Conservation (phyloP, 1,284 basidiomycete species). For the Ustilago cynodontis region DNA sequence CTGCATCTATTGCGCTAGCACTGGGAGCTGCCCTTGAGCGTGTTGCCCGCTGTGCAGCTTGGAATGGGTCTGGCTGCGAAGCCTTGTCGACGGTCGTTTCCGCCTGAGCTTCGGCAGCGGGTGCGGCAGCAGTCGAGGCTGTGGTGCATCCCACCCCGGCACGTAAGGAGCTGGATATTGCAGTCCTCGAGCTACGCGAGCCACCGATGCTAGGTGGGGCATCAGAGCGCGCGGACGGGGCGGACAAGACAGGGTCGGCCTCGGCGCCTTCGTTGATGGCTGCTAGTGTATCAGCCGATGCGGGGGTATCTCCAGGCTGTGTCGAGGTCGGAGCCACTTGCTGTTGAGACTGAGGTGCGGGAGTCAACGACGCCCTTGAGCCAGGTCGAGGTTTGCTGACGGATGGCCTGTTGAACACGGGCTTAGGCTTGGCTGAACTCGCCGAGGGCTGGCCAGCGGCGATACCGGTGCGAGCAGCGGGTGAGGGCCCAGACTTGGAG, state of each 20-base stretch:
- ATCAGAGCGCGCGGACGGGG: conserved; percentile 4
- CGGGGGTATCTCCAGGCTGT: neutral
- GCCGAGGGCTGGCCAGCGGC: conserved; percentile 17
- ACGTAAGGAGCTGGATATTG: conserved; percentile 1
- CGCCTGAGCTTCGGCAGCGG: neutral
- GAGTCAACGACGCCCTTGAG: conserved; percentile 41
- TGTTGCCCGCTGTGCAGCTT: conserved; percentile 11
- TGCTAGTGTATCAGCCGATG: neutral
- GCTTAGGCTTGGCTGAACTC: conserved; percentile 18
- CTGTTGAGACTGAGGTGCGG: conserved; percentile 24
- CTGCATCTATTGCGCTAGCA: neutral
- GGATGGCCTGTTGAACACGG: conserved; percentile 35
- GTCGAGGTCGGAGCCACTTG: neutral
- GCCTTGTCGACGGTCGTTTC: conserved; percentile 21
- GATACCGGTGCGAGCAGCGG: conserved; percentile 15
- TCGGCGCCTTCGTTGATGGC: neutral
- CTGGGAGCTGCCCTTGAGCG: conserved; percentile 9
- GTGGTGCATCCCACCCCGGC: neutral
- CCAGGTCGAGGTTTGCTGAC: conserved; percentile 45
- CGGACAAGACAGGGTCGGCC: neutral
- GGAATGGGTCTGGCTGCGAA: conserved; percentile 41
- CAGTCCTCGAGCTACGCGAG: neutral
- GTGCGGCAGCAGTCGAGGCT: neutral
- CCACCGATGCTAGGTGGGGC: conserved; percentile 29
- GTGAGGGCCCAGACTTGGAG: conserved; percentile 10